These are phyloP conservation scores for Pseudoneurospora amorphoporcata DNA, from an alignment of 495 filamentous ascomycete genomes.

Conservation along the genomic window DNA sequence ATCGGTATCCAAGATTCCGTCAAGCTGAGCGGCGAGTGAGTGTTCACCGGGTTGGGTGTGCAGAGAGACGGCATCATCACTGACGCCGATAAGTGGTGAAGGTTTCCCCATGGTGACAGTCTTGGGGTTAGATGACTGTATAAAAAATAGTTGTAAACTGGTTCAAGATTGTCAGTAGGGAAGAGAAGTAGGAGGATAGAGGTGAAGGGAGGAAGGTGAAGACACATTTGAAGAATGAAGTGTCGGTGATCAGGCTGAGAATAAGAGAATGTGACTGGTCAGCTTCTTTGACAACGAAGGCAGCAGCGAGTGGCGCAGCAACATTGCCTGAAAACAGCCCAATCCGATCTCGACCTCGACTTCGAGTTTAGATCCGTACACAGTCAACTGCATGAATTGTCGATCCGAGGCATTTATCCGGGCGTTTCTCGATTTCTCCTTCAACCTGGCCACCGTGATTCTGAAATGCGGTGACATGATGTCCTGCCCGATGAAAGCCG, in stretches of 20 bases:
- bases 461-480: background rate
- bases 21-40: background rate
- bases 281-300: background rate
- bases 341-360: background rate
- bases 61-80: conserved; percentile 19
- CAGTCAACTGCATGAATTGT: background rate
- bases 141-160: background rate
- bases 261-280: background rate
- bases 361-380: background rate
- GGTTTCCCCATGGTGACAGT: conserved; percentile 18
- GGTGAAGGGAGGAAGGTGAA: background rate
- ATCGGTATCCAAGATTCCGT: conserved; percentile 21
- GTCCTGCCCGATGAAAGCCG: background rate
- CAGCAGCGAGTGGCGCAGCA: background rate
- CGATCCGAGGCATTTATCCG: background rate
- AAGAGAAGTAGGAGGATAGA: background rate
- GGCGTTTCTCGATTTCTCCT: background rate
- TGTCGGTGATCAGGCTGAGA: background rate
- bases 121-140: background rate
- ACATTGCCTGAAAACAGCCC: background rate
- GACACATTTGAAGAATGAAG: background rate
- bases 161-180: background rate
- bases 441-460: background rate
- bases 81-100: conserved; percentile 2
- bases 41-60: conserved; percentile 12